Evolutionary conservation across 352 stramenopile genomes (phyloP), one percentile per base, ranked within the genome.

Genomic region (Globisporangium ultimum): DNA sequence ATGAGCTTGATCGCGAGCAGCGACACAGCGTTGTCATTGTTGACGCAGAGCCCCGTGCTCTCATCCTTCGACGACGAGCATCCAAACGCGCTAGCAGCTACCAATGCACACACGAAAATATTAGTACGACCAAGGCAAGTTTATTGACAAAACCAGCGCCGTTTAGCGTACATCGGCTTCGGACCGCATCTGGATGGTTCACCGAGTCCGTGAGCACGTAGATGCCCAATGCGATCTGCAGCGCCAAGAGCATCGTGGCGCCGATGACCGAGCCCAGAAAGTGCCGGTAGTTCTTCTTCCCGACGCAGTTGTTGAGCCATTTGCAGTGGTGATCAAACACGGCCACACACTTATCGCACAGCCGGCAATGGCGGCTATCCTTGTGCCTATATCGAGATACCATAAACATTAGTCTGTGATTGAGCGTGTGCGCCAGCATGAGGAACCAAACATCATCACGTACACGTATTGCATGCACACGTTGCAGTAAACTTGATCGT

Each of bases 301-400:
- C 94, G 12, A 98, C 84, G 66, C 96, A 98, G 55, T 97, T 99
- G 70, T 98, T 98, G 24, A 98, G 86, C 95, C 91, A 97, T 62
- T 97, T 98, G 79, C 96, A 98, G 77, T 98, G 96, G 77, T 98
- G 96, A 70, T 99, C 96, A 70, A 99, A 99, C 34, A 92, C 78
- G 46, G 85, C 80, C 17, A 99, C 93, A 67, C 96, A 98, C 62
- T 99, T 99, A 61, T 98, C 91, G 60, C 96, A 99, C 48, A 98
- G 89, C 18, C 95, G 94, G 69, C 96, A 99, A 63, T 99, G 96
- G 59, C 84, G 78, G 54, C 80, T 93, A 55, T 92, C 70, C 56
- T 93, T 89, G 67, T 93, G 85, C 17, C 84, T 93, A 54, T 52
- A 41, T 43, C 53, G 40, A n/a, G 55, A 28, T 28, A 28, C 43